phyloP scores from a whole-genome alignment of 2,329 filamentous ascomycete genomes.

The Lanzia echinophila region DNA sequence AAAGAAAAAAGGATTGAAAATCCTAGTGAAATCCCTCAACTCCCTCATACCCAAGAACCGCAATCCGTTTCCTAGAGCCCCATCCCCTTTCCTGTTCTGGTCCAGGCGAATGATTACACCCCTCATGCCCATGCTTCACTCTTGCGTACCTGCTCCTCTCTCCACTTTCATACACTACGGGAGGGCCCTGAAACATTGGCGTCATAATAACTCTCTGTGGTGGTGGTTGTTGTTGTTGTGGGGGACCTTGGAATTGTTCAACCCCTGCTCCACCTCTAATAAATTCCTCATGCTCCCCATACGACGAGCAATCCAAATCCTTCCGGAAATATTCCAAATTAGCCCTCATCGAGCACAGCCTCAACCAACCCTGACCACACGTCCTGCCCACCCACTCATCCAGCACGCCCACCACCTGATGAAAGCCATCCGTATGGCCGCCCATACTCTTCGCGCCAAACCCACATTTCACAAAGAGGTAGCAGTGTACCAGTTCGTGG shows the following conservation, averaged over 20 bases:
- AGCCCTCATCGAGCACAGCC: constrained; percentile 54
- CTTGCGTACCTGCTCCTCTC: background rate
- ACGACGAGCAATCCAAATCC: no score
- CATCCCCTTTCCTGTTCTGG: background rate
- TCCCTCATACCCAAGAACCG: background rate
- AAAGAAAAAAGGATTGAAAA: background rate
- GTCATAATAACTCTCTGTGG: background rate
- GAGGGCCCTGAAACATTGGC: no score
- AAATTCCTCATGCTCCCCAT: background rate
- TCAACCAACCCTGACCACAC: constrained; percentile 43
- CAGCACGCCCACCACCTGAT: constrained; percentile 51
- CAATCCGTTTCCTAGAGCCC: background rate
- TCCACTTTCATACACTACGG: no score
- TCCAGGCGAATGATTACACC: background rate
- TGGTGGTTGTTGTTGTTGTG: background rate
- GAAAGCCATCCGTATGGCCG: constrained; percentile 55
- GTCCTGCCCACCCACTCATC: constrained; percentile 48
- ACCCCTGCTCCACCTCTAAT: background rate
- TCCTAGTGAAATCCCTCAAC: background rate
- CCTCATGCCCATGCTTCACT: background rate
- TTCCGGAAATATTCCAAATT: constrained; percentile 48
- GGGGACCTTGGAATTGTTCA: no score
- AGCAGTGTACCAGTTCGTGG: constrained; percentile 62
- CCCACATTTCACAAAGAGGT: constrained; percentile 56
- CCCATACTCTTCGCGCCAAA: constrained; percentile 48